Percentiles rank a stretch among this genome's conserved stretches.
phyloP scores from a whole-genome alignment of 192 early-diverging fungal genomes.

The Entomortierella lignicola region DNA sequence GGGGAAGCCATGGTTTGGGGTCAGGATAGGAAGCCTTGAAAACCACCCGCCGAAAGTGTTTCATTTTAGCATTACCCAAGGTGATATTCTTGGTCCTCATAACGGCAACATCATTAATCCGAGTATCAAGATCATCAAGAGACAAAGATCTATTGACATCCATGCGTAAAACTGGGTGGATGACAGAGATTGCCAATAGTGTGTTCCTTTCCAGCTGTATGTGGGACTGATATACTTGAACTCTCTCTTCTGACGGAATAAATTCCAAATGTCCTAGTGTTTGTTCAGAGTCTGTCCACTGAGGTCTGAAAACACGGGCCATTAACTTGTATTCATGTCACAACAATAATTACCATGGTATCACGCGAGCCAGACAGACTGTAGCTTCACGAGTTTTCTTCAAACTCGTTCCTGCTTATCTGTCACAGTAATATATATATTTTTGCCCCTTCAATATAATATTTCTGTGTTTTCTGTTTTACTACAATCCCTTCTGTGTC shows the following conservation, averaged over 20 bases:
- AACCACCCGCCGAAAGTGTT: background rate
- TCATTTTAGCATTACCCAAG: background rate
- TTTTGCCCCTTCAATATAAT: too few relatives aligned
- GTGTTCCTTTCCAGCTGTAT: background rate
- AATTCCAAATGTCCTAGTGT: background rate
- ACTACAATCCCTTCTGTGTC: too few relatives aligned
- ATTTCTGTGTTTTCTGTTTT: too few relatives aligned
- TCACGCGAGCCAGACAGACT: too few relatives aligned
- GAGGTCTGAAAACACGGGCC: too few relatives aligned
- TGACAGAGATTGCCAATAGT: background rate
- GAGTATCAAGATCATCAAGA: background rate
- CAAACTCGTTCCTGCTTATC: too few relatives aligned
- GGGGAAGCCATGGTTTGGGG: background rate
- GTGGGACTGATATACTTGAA: background rate
- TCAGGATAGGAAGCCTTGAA: background rate
- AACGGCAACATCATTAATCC: background rate
- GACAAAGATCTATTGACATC: background rate
- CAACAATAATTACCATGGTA: too few relatives aligned
- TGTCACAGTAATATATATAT: too few relatives aligned
- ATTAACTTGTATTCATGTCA: too few relatives aligned
- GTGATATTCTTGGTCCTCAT: background rate
- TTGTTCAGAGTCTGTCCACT: too few relatives aligned
- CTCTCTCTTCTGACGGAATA: background rate
- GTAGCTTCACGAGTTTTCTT: too few relatives aligned
- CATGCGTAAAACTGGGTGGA: conserved; percentile 1